Base-by-base conservation (phyloP, 148 eudicot species). In the Beta vulgaris region DNA sequence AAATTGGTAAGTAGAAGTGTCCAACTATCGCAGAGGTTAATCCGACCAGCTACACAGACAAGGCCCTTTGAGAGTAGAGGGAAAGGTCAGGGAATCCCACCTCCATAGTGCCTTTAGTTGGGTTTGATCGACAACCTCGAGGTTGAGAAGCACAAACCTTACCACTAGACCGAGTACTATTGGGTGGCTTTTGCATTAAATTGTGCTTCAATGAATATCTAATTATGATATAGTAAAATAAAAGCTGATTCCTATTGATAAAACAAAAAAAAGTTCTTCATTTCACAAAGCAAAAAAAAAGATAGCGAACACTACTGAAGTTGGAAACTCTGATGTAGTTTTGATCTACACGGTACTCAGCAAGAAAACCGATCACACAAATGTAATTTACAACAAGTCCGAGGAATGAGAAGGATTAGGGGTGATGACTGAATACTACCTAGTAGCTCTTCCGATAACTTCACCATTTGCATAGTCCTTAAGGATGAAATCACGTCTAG, bases 401-500 rank as follows among this genome's bases (percentile, higher is more conserved):
- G 44, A 43, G 40, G 66, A 7, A 12, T 57, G 28, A 68, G 31
- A 68, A 55, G 46, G 39, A 53, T 31, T 39, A 51, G 39, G 59
- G 2, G 19, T 72, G 25, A 25, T 37, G 49, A 42, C n/a, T 42
- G 53, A 78, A 65, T 26, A 64, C 2, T 74, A 94, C 98, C 97
- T 90, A 4, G 97, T 94, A 80, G 97, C 93, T 87, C 97, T 86
- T 73, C 97, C 98, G 75, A 92, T 90, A 75, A 95, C 87, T 84
- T 90, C 92, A 77, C 89, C 98, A 76, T 74, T 90, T 42, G 89
- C 87, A 81, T 69, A 84, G 79, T 95, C 98, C 83, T 85, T 95
- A 46, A 95, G 72, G 81, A 92, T 82, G 85, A 93, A 95, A 80
- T 95, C 98, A 75, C 98, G 97, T 71, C 98, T 88, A 36, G 93